phyloP scores from a whole-genome alignment of 805 yeast genomes.

The Metschnikowia drakensbergensis region DNA sequence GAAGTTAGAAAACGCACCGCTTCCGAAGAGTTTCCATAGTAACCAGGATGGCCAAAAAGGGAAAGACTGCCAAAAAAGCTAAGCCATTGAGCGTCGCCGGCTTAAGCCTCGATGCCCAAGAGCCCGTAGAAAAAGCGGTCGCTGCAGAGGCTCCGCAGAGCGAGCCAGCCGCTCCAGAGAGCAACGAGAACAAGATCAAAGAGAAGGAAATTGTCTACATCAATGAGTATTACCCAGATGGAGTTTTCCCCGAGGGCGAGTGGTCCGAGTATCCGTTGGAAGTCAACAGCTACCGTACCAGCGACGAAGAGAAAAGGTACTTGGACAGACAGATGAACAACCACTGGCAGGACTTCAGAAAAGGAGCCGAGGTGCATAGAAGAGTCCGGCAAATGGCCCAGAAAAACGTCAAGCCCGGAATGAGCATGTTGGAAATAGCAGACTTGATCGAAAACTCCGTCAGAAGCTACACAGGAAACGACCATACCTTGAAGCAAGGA shows the following conservation, averaged over 20 bases:
- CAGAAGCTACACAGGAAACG: slow-evolving; percentile 67
- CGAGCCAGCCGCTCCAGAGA: slow-evolving; percentile 2
- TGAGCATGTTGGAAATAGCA: slow-evolving; percentile 87
- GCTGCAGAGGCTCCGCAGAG: not conserved
- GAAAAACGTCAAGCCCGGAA: slow-evolving; percentile 77
- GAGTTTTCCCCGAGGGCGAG: slow-evolving; percentile 80
- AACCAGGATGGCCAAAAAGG: not conserved
- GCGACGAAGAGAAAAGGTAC: slow-evolving; percentile 83
- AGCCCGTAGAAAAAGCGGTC: not conserved
- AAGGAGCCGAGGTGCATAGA: slow-evolving; percentile 95
- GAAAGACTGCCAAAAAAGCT: slow-evolving; percentile 4
- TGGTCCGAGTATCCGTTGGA: slow-evolving; percentile 76
- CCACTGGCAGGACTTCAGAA: slow-evolving; percentile 84
- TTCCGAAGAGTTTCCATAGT: not conserved
- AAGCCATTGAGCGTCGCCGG: slow-evolving; percentile 10
- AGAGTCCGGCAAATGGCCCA: slow-evolving; percentile 81
- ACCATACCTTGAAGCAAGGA: slow-evolving; percentile 67
- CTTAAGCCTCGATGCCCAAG: slow-evolving; percentile 6
- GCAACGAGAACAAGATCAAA: slow-evolving; percentile 48
- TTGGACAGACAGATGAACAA: slow-evolving; percentile 60
- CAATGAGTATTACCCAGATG: slow-evolving; percentile 63
- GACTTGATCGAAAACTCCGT: slow-evolving; percentile 83
- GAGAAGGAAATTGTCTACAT: slow-evolving; percentile 55
- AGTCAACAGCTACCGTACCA: slow-evolving; percentile 62
- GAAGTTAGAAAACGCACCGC: not conserved